Percentiles rank a stretch among this genome's conserved stretches.
These are phyloP conservation scores for Mayamaea pseudoterrestris DNA, from an alignment of 108 stramenopile genomes.

Conservation along the genomic window DNA sequence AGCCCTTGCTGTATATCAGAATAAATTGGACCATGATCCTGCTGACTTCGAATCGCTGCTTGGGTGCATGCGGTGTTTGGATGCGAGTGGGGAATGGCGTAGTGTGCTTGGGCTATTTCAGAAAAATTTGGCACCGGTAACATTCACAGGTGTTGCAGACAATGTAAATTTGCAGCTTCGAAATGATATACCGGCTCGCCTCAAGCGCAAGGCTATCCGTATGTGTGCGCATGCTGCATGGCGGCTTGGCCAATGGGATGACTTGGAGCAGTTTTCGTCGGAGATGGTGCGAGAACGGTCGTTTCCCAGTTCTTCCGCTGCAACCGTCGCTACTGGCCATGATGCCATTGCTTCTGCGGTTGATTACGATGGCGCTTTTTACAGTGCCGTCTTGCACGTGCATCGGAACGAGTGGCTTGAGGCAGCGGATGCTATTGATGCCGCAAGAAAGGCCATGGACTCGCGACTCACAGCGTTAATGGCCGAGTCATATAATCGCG, in stretches of 20 bases:
- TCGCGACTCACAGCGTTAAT: conserved; percentile 86
- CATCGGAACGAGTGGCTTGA: conserved; percentile 70
- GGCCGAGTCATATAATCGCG: conserved; percentile 57
- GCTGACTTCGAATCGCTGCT: conserved; percentile 73
- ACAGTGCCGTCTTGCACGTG: conserved; percentile 84
- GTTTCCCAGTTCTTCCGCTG: conserved; percentile 4
- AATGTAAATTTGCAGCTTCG: neutral
- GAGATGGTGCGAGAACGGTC: conserved; percentile 29
- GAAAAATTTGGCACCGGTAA: conserved; percentile 12
- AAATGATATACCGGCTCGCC: conserved; percentile 11
- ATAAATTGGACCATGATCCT: conserved; percentile 63
- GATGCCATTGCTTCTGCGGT: conserved; percentile 11
- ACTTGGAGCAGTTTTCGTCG: conserved; percentile 71
- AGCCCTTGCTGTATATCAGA: conserved; percentile 73
- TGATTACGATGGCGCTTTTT: conserved; percentile 89
- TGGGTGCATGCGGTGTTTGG: conserved; percentile 92
- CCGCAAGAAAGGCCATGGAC: conserved; percentile 78
- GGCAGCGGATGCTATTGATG: conserved; percentile 72
- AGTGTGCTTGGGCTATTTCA: conserved; percentile 74
- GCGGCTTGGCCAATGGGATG: conserved; percentile 87
- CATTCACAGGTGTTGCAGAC: neutral
- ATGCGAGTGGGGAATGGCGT: conserved; percentile 91
- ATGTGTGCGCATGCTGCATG: conserved; percentile 88
- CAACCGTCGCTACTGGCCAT: neutral
- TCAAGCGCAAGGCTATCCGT: conserved; percentile 58